Evolutionary conservation across 1,139 yeast genomes (phyloP).

Genomic region (Kurtzmaniella natalensis): DNA sequence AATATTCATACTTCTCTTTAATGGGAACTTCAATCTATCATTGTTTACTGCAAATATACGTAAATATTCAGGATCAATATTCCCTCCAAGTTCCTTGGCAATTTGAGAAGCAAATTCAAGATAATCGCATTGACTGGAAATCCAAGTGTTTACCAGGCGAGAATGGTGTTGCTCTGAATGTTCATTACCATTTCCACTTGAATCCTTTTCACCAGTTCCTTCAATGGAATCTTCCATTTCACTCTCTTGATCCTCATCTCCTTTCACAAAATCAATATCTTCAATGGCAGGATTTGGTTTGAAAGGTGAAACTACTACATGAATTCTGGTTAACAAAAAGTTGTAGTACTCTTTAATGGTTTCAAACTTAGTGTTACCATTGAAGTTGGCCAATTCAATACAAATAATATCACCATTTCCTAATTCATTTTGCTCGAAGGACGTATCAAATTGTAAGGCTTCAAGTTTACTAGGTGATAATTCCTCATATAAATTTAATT

Average conservation of each 20-base stretch:
- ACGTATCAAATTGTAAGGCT: constrained; percentile 32
- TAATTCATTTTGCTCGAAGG: constrained; percentile 64
- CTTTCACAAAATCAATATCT: constrained; percentile 41
- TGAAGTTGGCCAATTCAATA: constrained; percentile 33
- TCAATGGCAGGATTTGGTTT: constrained; percentile 42
- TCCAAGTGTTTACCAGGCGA: constrained; percentile 59
- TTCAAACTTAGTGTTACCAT: constrained; percentile 14
- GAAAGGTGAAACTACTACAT: constrained; percentile 51
- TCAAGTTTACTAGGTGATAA: constrained; percentile 62
- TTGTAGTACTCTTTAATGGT: constrained; percentile 53
- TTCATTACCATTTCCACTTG: constrained; percentile 8
- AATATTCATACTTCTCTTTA: constrained; percentile 37
- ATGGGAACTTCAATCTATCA: constrained; percentile 51
- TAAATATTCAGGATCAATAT: constrained; percentile 57
- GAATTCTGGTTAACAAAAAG: constrained; percentile 64
- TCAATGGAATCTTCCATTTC: constrained; percentile 10
- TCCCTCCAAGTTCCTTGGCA: constrained; percentile 41
- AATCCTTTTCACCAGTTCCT: constrained; percentile 13
- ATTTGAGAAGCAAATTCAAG: constrained; percentile 57
- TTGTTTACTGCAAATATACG: constrained; percentile 59
- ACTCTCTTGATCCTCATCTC: no score
- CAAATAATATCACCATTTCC: constrained; percentile 77
- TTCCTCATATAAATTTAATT: constrained; percentile 61
- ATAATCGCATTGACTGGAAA: constrained; percentile 57
- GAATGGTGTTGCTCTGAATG: constrained; percentile 14